Conservation (phyloP, 176 grass and related monocot species). For the Pharus latifolius region DNA sequence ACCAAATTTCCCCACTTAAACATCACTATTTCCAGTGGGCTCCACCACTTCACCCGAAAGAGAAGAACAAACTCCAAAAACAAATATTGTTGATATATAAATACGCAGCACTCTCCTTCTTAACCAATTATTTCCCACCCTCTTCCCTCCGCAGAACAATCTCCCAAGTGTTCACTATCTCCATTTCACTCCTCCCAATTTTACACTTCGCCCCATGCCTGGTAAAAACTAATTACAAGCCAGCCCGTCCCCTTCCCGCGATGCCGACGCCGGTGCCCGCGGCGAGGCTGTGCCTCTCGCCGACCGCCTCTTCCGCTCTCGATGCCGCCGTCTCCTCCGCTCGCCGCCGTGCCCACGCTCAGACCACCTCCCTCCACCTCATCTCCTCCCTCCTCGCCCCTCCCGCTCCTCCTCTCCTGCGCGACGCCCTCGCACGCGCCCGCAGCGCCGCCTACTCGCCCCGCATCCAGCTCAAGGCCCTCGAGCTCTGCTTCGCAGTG, state of each 20-base stretch:
- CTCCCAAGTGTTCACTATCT: slow-evolving; percentile 8
- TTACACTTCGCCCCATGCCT: slow-evolving; percentile 30
- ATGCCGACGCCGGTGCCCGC: slow-evolving; percentile 77
- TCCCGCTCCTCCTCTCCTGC: slow-evolving; percentile 32
- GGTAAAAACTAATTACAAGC: not conserved
- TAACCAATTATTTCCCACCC: not conserved
- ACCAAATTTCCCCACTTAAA: not conserved
- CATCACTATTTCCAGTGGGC: no score
- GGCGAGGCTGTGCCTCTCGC: slow-evolving; percentile 34
- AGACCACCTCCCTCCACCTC: slow-evolving; percentile 90
- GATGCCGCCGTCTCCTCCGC: slow-evolving; percentile 30
- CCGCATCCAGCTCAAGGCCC: slow-evolving; percentile 82
- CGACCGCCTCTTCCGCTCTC: slow-evolving; percentile 14
- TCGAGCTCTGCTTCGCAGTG: slow-evolving; percentile 73
- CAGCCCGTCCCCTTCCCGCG: not conserved
- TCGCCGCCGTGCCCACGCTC: slow-evolving; percentile 37
- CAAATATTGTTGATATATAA: slow-evolving; percentile 14
- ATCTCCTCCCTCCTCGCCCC: slow-evolving; percentile 38
- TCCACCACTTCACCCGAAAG: not conserved
- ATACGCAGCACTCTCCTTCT: slow-evolving; percentile 10
- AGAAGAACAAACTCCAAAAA: no score
- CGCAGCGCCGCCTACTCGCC: slow-evolving; percentile 64
- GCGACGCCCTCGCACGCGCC: slow-evolving; percentile 57
- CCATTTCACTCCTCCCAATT: not conserved
- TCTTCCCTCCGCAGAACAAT: not conserved